Evolutionary conservation across 768 basidiomycete species (phyloP).

Genomic region (Phaeotremella fagi): DNA sequence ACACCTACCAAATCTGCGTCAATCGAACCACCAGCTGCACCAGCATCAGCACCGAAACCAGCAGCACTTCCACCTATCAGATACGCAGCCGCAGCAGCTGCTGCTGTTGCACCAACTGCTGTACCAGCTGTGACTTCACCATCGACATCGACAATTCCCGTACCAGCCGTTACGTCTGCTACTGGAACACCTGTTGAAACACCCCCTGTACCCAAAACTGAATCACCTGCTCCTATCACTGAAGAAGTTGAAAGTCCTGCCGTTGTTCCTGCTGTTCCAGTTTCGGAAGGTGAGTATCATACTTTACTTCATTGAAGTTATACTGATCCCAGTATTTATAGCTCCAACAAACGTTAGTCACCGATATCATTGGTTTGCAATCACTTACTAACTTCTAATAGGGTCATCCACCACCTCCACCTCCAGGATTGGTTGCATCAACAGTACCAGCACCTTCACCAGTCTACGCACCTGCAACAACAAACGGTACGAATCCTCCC

Average conservation of each 20-base stretch:
- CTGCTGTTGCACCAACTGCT: constrained; percentile 50
- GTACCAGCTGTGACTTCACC: constrained; percentile 15
- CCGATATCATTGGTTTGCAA: neutral
- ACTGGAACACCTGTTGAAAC: constrained; percentile 6
- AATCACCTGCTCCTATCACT: neutral
- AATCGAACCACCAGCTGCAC: constrained; percentile 54
- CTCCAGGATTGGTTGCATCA: constrained; percentile 14
- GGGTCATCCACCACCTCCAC: constrained; percentile 31
- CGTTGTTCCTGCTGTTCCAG: neutral
- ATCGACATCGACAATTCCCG: constrained; percentile 4
- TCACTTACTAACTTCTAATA: neutral
- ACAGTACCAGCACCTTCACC: neutral
- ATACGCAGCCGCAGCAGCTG: constrained; percentile 87
- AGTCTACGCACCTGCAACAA: constrained; percentile 4
- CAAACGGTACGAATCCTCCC: constrained; percentile 2
- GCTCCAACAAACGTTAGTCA: constrained; percentile 23
- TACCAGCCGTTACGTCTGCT: constrained; percentile 1
- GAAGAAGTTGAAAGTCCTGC: neutral
- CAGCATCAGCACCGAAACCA: constrained; percentile 48
- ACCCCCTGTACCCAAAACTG: constrained; percentile 2
- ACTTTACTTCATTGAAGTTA: too few relatives aligned
- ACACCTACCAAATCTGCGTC: constrained; percentile 56
- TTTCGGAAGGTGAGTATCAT: neutral
- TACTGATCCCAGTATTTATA: too few relatives aligned
- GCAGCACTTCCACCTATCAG: constrained; percentile 67